Evolutionary conservation across 257 asterid species (phyloP), one percentile per base, ranked within the genome.

Genomic region (Rauvolfia tetraphylla): DNA sequence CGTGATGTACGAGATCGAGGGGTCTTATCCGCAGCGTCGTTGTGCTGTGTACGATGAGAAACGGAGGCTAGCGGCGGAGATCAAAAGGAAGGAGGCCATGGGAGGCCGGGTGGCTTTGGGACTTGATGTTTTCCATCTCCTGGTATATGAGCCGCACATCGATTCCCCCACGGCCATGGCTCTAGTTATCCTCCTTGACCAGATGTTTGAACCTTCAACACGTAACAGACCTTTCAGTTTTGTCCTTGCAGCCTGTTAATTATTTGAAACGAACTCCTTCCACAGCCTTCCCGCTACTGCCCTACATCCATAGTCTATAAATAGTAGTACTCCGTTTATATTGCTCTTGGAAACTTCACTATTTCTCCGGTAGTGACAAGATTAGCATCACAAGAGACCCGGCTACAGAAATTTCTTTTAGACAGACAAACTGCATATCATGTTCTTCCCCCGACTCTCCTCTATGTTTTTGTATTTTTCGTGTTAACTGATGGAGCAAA

Each of bases 171-270:
- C 80, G 2, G 93, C 93, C 51, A 89, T 92, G 97, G 89, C 91
- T 2, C 33, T 90, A 42, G 91, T 92, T 39, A 84, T 92, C 72
- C 85, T 90, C 72, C 93, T 92, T 18, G 97, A 92, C 69, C 91
- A 84, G 80, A 89, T 92, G 96, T 90, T 79, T 61, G 84, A 86
- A 49, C 84, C 89, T 29, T 87, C 86, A 34, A 12, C 70, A 31
- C 6, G 3, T 67, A 67, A 22, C 72, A 38, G 49, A 38, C 51
- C 31, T 10, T 23, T 67, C 70, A 65, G 46, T 33, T 65, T 65
- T 34, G 46, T 46, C 27, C 27, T 1, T 46, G 18, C 22, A 25
- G 18, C 22, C 46, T 38, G 41, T 38, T 36, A 38, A 38, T 67
- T 38, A 11, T 7, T 67, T 17, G 15, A 11, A 5, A 29, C 42